Evolutionary conservation across 257 asterid species (phyloP).

Genomic region (Oldenlandia corymbosa): DNA sequence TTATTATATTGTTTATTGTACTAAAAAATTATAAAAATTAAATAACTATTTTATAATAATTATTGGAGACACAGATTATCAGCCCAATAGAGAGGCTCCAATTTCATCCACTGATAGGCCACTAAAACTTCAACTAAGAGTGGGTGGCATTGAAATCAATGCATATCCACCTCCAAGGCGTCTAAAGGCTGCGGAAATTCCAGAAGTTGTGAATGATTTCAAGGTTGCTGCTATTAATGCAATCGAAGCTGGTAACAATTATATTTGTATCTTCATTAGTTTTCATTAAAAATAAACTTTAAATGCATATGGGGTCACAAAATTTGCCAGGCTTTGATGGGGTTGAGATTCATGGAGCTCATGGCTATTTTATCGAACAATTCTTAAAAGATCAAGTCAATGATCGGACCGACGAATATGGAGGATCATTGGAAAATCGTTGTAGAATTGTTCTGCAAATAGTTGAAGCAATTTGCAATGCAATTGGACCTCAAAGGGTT

Average conservation of each 20-base stretch:
- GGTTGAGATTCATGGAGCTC: too few species aligned
- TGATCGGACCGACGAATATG: too few species aligned
- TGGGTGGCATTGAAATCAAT: background rate
- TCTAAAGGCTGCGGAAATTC: background rate
- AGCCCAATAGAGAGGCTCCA: constrained; percentile 66
- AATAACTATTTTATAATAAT: too few species aligned
- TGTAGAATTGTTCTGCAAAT: too few species aligned
- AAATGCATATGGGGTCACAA: constrained; percentile 15
- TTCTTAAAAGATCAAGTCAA: too few species aligned
- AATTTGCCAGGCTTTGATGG: too few species aligned
- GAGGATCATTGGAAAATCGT: too few species aligned
- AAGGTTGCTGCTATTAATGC: constrained; percentile 3
- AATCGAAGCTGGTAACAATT: background rate
- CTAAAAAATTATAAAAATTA: too few species aligned
- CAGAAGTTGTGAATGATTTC: background rate
- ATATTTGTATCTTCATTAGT: too few species aligned
- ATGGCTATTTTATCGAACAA: too few species aligned
- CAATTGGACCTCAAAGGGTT: constrained; percentile 44
- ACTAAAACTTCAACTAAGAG: background rate
- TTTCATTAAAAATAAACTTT: background rate
- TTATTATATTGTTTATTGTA: too few species aligned
- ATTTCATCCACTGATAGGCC: constrained; percentile 38
- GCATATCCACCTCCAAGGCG: background rate
- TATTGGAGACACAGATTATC: constrained; percentile 33
- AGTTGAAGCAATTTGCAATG: constrained; percentile 8